phyloP scores from a whole-genome alignment of 345 rosid genomes.

The Corymbia maculata region DNA sequence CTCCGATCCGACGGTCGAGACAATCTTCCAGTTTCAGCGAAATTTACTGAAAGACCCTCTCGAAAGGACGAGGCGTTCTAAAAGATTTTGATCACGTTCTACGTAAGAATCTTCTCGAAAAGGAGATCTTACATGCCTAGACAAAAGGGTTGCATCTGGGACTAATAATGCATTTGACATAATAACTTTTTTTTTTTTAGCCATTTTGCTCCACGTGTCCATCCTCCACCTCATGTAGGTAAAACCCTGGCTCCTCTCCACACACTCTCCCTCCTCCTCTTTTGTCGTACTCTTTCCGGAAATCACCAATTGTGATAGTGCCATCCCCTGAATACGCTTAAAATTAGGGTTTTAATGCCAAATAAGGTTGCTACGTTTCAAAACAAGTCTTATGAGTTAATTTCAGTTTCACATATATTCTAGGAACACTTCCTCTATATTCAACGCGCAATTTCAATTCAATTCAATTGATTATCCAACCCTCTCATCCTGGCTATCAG shows the following conservation, averaged over 20 bases:
- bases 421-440: neutral
- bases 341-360: neutral
- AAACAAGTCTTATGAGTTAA: neutral
- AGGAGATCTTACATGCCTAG: neutral
- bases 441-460: neutral
- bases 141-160: neutral
- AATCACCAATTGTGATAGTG: too few relatives aligned
- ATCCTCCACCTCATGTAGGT: neutral
- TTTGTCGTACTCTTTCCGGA: too few relatives aligned
- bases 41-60: neutral
- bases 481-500: neutral
- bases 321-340: neutral
- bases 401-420: neutral
- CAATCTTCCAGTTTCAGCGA: neutral
- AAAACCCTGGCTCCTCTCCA: neutral
- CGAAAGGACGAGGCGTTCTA: neutral
- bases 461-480: neutral
- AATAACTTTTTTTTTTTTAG: too few relatives aligned
- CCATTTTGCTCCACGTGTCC: neutral
- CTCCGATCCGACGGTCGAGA: neutral
- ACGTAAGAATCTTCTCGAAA: too few relatives aligned
- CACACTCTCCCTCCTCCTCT: neutral
- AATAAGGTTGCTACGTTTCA: neutral
- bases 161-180: rapidly evolving
- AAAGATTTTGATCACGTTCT: rapidly evolving